Conservation (phyloP, 257 asterid genomes). For the Capsicum rhomboideum region DNA sequence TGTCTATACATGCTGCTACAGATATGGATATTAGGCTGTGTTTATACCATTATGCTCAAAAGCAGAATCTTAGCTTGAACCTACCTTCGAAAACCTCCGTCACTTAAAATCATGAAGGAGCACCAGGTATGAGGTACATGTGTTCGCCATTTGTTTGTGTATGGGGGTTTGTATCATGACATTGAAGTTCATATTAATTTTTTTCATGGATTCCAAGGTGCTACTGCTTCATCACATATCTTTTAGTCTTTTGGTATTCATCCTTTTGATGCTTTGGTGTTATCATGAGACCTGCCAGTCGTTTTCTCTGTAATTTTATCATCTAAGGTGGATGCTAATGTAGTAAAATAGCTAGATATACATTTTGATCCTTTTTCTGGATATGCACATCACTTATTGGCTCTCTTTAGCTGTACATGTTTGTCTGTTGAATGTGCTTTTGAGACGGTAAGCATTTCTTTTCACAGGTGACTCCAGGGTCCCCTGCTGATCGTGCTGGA, state of each 20-base stretch:
- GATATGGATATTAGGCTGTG: not conserved
- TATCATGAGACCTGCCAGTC: not conserved
- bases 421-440: not conserved
- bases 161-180: not conserved
- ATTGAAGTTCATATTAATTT: not conserved
- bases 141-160: not conserved
- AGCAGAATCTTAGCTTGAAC: too few relatives aligned
- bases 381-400: not conserved
- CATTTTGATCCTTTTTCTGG: not conserved
- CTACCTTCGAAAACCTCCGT: too few relatives aligned
- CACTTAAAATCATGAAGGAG: not conserved
- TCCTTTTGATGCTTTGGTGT: not conserved
- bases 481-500: conserved; percentile 90
- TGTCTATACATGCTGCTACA: not conserved
- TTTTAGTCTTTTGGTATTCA: not conserved
- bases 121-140: not conserved
- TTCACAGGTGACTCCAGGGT: conserved; percentile 74
- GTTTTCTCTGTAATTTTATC: not conserved
- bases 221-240: not conserved
- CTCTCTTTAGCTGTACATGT: not conserved
- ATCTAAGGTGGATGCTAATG: not conserved
- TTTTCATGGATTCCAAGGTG: not conserved
- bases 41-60: not conserved
- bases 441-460: not conserved
- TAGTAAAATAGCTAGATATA: not conserved